These are phyloP conservation scores for Trichoderma aggressivum DNA, from an alignment of 2,329 filamentous ascomycete species.

Conservation along the genomic window DNA sequence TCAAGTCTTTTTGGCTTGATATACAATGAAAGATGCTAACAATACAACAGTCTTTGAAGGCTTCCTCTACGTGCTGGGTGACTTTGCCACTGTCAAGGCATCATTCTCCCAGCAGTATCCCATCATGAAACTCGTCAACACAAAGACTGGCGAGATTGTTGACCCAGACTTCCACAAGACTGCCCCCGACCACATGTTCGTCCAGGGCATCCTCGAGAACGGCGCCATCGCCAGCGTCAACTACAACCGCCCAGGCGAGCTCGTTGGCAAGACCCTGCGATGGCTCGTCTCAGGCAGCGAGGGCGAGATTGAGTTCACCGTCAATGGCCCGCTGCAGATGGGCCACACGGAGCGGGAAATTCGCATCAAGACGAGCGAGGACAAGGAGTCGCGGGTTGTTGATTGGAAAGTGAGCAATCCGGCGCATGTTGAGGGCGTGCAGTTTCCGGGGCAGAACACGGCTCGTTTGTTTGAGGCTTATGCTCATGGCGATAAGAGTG, in stretches of 20 bases:
- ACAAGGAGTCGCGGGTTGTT: slow-evolving; percentile 26
- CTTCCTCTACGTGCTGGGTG: slow-evolving; percentile 12
- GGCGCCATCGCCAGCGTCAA: slow-evolving; percentile 32
- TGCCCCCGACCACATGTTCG: slow-evolving; percentile 33
- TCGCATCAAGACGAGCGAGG: slow-evolving; percentile 23
- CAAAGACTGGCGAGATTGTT: slow-evolving; percentile 23
- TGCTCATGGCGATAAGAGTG: neutral
- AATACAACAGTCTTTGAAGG: slow-evolving; percentile 21
- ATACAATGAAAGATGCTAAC: neutral
- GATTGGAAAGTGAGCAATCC: slow-evolving; percentile 51
- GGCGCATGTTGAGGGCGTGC: slow-evolving; percentile 82
- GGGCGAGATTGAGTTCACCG: slow-evolving; percentile 32
- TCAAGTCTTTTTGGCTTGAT: neutral
- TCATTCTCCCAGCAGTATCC: slow-evolving; percentile 28
- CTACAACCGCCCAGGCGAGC: slow-evolving; percentile 23
- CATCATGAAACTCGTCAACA: slow-evolving; percentile 24
- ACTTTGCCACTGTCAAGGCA: slow-evolving; percentile 18
- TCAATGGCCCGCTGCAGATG: slow-evolving; percentile 32
- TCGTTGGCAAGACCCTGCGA: slow-evolving; percentile 25
- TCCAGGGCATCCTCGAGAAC: slow-evolving; percentile 33
- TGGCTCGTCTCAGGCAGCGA: slow-evolving; percentile 38
- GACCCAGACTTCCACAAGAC: slow-evolving; percentile 27
- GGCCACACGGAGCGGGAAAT: neutral
- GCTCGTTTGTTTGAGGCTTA: slow-evolving; percentile 16
- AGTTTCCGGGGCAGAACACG: slow-evolving; percentile 29